Base-by-base conservation (phyloP, 805 yeast species). In the Cyberlindnera saturnus region DNA sequence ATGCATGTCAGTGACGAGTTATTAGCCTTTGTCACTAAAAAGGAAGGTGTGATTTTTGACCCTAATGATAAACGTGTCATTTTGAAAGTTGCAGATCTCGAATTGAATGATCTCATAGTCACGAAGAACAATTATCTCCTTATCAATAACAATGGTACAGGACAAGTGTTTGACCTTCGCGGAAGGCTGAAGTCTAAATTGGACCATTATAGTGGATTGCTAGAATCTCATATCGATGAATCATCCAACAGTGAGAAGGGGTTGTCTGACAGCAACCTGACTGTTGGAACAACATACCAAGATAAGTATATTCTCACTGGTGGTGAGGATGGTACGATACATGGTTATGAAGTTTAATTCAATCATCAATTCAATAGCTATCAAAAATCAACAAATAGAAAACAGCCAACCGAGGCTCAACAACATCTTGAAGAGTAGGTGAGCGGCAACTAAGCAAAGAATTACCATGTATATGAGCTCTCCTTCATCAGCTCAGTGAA, bases 271-370 rank as follows among this genome's bases (percentile, higher is more conserved):
- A 26, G 10, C 38, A 18, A 32, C 3, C 6, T 6, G 6, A 28
- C 26, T 15, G 36, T 33, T 5, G 45, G 45, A 6, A 32, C 32
- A 4, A 16, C 35, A 5, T 46, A 46, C 31, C 35, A 43, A 33
- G 46, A 19, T 7, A 38, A 40, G 13, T 41, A 43, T 18, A 33
- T 46, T 32, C 43, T 46, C 41, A 43, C 49, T 15, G 47, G 49
- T n/a, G 49, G 49, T 32, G 45, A 38, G 3, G 49, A 46, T 36
- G 39, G 36, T 32, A 38, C 35, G 14, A 38, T 46, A 6, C 41
- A 43, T 38, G 46, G 45, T 3, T 46, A 46, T 44, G 30, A 36
- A 16, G 7, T 45, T 11, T 34, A 18, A 14, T 34, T 10, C 13
- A 18, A 34, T 23, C 11, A 23, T 23, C 28, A 23, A 23, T 23